Percentiles rank a stretch among this genome's conserved stretches.
These are phyloP conservation scores for Fusarium austroafricanum DNA, from an alignment of 2,329 filamentous ascomycete species.

Conservation along the genomic window DNA sequence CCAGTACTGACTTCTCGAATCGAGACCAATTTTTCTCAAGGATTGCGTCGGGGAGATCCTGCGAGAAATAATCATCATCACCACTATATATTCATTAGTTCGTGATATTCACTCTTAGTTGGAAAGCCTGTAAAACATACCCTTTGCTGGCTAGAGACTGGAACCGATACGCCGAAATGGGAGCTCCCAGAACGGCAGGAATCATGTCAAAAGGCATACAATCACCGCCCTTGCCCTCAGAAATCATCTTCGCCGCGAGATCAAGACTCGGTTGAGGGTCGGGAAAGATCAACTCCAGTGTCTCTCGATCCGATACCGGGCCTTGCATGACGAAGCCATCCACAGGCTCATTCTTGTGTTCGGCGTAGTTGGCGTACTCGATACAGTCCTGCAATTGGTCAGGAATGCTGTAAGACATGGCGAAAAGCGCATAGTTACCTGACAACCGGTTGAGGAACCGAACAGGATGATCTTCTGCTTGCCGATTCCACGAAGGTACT, in stretches of 20 bases:
- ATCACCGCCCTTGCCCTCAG: constrained; percentile 64
- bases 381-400: constrained; percentile 62
- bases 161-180: constrained; percentile 65
- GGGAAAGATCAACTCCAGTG: constrained; percentile 60
- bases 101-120: not conserved
- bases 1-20: constrained; percentile 69
- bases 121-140: constrained; percentile 52
- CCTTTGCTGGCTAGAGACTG: constrained; percentile 62
- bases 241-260: constrained; percentile 66
- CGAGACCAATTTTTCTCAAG: constrained; percentile 74
- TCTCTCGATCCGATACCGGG: constrained; percentile 81
- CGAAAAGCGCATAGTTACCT: constrained; percentile 51
- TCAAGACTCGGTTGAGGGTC: constrained; percentile 60
- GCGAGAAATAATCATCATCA: constrained; percentile 91
- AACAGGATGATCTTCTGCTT: constrained; percentile 65
- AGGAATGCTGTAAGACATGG: not conserved
- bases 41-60: constrained; percentile 70
- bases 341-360: constrained; percentile 63
- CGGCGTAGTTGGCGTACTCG: constrained; percentile 61
- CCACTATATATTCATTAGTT: constrained; percentile 58
- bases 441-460: constrained; percentile 70
- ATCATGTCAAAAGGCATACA: constrained; percentile 63
- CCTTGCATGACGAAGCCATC: constrained; percentile 85
- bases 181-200: constrained; percentile 55
- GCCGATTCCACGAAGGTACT: constrained; percentile 63